Evolutionary conservation across 2,329 filamentous ascomycete species (phyloP), one percentile per base, ranked within the genome.

Genomic region (Cadophora luteo-olivacea): DNA sequence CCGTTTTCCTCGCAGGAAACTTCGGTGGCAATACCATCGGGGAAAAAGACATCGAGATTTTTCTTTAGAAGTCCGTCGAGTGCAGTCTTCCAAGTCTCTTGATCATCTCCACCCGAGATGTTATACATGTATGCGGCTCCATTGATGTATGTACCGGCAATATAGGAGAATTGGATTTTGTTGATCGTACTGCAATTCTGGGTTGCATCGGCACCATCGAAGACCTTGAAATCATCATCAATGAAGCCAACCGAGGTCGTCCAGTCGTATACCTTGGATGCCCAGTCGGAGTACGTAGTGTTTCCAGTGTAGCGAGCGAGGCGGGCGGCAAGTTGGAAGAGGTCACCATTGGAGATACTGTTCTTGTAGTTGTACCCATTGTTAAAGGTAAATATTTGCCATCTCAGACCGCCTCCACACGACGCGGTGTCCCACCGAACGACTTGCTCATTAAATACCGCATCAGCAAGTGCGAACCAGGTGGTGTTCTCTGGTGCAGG

Each of bases 351-450:
- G 9, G 88, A 86, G 70, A 89, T 86, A 49, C 75, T 65, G 76
- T 90, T 90, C 79, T 90, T 96, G 83, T 94, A 94, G 75, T 89
- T 85, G 78, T 92, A 96, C 29, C 92, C 92, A 36, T 83, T 84
- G 76, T 94, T 93, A 72, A 90, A 89, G 1, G 86, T 82, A 67
- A 89, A 92, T 69, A 95, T 91, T 81, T 96, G 92, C 91, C 91
- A 93, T 74, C 91, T 84, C 73, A 94, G 76, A 11, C 92, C 92
- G 72, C 92, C 92, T 25, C 84, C 82, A 74, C 92, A 94, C 1
- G 83, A 83, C 0, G 83, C 78, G 6, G 84, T 83, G 75, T 93
- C 90, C 81, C 92, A 91, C 86, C 72, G 85, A 81, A 72, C 87
- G 84, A 81, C 81, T 91, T 91, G 87, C 68, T 86, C 82, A 71